Conservation (phyloP, 2,329 filamentous ascomycete genomes). For the Exophiala lecanii-corni region DNA sequence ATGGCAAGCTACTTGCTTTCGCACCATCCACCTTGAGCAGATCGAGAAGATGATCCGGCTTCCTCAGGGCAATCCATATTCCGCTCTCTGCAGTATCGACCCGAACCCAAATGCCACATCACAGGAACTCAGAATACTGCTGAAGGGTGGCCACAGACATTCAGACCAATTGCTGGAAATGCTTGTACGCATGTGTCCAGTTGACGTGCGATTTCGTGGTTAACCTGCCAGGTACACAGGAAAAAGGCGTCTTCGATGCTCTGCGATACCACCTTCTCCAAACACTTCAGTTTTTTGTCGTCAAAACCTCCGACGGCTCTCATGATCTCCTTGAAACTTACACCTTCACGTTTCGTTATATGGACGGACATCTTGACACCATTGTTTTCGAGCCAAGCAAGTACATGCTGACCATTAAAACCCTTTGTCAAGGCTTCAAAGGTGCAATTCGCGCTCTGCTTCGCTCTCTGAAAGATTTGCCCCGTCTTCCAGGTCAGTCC, state of each 20-base stretch:
- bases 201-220: too few relatives aligned
- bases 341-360: constrained; percentile 46
- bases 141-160: constrained; percentile 36
- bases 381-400: constrained; percentile 30
- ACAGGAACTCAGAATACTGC: constrained; percentile 39
- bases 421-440: constrained; percentile 40
- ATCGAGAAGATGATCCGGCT: constrained; percentile 5
- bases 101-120: neutral
- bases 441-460: constrained; percentile 40
- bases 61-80: constrained; percentile 28
- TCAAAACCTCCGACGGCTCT: constrained; percentile 35
- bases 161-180: constrained; percentile 44
- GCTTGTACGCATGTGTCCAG: constrained; percentile 36
- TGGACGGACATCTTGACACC: constrained; percentile 30
- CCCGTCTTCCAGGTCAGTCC: constrained; percentile 40
- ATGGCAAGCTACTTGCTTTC: constrained; percentile 20
- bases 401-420: constrained; percentile 30
- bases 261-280: constrained; percentile 40
- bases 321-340: constrained; percentile 46
- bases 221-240: too few relatives aligned
- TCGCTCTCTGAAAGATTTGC: constrained; percentile 35
- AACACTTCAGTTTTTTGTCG: constrained; percentile 45
- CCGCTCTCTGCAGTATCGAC: constrained; percentile 10
- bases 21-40: constrained; percentile 19
- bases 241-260: constrained; percentile 46